A percentile compares a stretch with the other conserved stretches of the same genome.
These are phyloP conservation scores for Boeremia lycopersici DNA, from an alignment of 2,329 filamentous ascomycete genomes.

Conservation along the genomic window DNA sequence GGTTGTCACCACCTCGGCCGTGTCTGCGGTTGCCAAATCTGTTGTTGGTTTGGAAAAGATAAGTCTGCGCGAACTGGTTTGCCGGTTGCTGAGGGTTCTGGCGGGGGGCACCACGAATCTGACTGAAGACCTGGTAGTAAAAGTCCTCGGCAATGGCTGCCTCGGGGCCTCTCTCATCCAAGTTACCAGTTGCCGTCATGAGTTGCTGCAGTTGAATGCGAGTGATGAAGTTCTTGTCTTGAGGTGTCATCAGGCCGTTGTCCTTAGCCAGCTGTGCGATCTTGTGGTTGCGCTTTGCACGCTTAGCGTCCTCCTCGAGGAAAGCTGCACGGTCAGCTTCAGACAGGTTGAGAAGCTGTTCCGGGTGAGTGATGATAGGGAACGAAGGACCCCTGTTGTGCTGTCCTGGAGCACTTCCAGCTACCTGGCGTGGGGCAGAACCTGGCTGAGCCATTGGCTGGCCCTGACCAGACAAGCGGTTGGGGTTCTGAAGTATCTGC, in stretches of 20 bases:
- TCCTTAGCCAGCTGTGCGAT: conserved; percentile 92
- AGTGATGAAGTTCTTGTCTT: conserved; percentile 99
- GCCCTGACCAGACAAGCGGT: conserved; percentile 60
- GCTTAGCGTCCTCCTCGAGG: conserved; percentile 87
- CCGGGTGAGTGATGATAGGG: conserved; percentile 67
- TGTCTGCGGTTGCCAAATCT: conserved; percentile 79
- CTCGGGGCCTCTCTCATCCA: conserved; percentile 79
- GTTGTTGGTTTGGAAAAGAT: conserved; percentile 91
- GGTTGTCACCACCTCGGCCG: conserved; percentile 86
- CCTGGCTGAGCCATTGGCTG: conserved; percentile 45
- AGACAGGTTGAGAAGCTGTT: conserved; percentile 76
- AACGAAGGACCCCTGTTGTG: conserved; percentile 57
- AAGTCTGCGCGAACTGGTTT: conserved; percentile 96
- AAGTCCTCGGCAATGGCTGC: conserved; percentile 89
- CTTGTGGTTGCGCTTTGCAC: conserved; percentile 97
- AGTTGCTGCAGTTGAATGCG: conserved; percentile 96
- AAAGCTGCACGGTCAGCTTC: conserved; percentile 85
- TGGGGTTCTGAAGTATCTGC: conserved; percentile 82
- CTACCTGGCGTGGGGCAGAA: conserved; percentile 30
- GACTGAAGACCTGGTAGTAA: conserved; percentile 96
- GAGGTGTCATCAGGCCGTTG: conserved; percentile 97
- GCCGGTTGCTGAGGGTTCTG: conserved; percentile 92
- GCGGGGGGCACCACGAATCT: conserved; percentile 86
- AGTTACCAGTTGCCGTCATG: conserved; percentile 87
- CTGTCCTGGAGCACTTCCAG: conserved; percentile 35